Evolutionary conservation across 2,329 filamentous ascomycete species (phyloP), one percentile per base, ranked within the genome.

Genomic region (Calonectria pseudoreteaudii): DNA sequence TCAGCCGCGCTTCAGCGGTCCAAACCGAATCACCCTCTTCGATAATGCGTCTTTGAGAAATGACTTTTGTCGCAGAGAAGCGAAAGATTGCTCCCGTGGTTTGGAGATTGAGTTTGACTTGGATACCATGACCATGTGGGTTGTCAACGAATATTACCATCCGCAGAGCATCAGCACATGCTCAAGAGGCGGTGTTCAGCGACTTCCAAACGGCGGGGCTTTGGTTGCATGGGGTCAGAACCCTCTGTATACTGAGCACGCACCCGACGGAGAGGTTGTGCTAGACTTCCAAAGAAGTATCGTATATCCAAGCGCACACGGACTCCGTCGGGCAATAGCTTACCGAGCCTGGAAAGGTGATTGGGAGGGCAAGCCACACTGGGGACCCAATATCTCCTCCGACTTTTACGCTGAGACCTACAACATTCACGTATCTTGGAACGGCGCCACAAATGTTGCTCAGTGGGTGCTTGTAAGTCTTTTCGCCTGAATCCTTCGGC

Each of bases 141-240:
- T 70, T 23, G 44, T 70, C 30, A 52, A 70, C 14, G 67, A 70
- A 31, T 70, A 47, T n/a, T 62, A 70, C 28, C 67, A 70, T 18
- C 67, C 67, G 4, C 67, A 64, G 28, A 13, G 58, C 16, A 70
- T 64, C 26, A 62, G n/a, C 26, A 50, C 53, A 14, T 52, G n/a
- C 20, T 70, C 67, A 6, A n/a, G 56, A 23, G 67, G 67, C 13
- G 67, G 67, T 31, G 44, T 52, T 4, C 56, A 70, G n/a, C 67
- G 67, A 16, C 58, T 70, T 13, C 23, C 67, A 11, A 70, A 70
- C 13, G 56, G 67, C 1, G 53, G 53, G n/a, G 50, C 67, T 8
- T 16, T 70, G 3, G 31, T 70, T 49, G 67, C 67, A 11, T 70
- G 67, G 56, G 67, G 67, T 26, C 53, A 70, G 34, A 70, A 70